Evolutionary conservation across 2,329 filamentous ascomycete genomes (phyloP).

Genomic region (Alternaria consortialis): DNA sequence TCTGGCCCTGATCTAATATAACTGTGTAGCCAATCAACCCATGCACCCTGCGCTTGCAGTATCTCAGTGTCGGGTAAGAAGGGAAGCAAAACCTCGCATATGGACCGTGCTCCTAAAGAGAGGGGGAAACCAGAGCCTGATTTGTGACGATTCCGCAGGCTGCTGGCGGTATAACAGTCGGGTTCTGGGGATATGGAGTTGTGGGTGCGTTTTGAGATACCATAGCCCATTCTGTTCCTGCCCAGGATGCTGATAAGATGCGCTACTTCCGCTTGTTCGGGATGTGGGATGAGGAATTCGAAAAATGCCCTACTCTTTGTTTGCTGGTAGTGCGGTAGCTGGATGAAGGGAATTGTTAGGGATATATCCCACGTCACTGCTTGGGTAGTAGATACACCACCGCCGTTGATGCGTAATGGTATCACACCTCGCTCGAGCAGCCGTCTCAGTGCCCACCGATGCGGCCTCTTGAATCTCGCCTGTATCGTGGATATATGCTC

Average conservation of each 20-base stretch:
- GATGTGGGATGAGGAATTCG: conserved; percentile 27
- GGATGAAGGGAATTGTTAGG: not conserved
- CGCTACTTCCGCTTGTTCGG: not conserved
- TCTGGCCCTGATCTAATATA: not conserved
- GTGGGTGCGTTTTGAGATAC: not conserved
- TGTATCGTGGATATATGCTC: not conserved
- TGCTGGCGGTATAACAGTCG: not conserved
- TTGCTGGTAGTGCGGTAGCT: not conserved
- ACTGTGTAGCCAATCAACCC: not conserved
- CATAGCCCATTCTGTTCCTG: not conserved
- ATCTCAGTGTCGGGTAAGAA: not conserved
- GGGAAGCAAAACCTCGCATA: not conserved
- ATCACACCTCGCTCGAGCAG: conserved; percentile 1
- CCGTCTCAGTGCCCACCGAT: not conserved
- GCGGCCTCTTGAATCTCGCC: not conserved
- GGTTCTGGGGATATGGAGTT: not conserved
- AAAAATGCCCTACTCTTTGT: conserved; percentile 24
- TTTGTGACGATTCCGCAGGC: not conserved
- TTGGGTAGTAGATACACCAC: not conserved
- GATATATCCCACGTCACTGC: not conserved
- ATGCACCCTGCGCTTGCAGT: not conserved
- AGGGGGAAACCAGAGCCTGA: not conserved
- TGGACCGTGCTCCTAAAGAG: not conserved
- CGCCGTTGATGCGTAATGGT: conserved; percentile 4
- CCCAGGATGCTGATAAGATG: not conserved